Evolutionary conservation across 2,329 filamentous ascomycete species (phyloP), one percentile per base, ranked within the genome.

Genomic region (Ceratocystis huliohia): DNA sequence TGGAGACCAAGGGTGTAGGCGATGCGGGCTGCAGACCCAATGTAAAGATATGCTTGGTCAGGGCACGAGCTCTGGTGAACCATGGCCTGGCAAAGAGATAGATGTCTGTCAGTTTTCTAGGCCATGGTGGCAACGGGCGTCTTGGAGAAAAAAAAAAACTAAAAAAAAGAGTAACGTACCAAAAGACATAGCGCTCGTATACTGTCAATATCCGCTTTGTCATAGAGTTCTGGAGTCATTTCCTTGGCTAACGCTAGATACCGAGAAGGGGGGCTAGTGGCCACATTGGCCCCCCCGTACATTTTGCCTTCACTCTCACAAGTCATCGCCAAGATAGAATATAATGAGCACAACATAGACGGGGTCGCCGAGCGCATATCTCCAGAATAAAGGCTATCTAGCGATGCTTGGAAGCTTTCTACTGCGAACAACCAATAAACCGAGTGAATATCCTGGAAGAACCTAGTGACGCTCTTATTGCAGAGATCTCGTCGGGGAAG

Each of bases 381-480:
- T 20, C 72, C 70, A 8, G 70, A 68, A 61, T 73, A 73, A 13
- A 73, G 68, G 3, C 71, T 67, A 50, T 72, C 70, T 2, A 72
- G 70, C 13, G 69, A 62, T 17, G 68, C 68, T n/a, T 71, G 70
- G 62, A 73, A 71, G 20, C 68, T 69, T 65, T 73, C 72, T 33
- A 70, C 69, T 0, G 71, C 70, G 67, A 71, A 70, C 62, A 73
- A 70, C 72, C 72, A 73, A 62, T 73, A 73, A 46, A 73, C 65
- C 7, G 70, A 70, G 66, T 73, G 71, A 33, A 73, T 69, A 44
- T 73, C 72, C 46, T 68, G 64, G 65, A 73, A 72, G 68, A 72
- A 73, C 61, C 72, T 70, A 17, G 70, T 69, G 1, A 73, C 69
- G 61, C 72, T 72, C 61, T 69, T 70, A 62, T 71, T 69, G 63